Percentiles rank a stretch among this genome's conserved stretches.
Conservation (phyloP, 2,329 filamentous ascomycete genomes). For the Aspergillus sp. region DNA sequence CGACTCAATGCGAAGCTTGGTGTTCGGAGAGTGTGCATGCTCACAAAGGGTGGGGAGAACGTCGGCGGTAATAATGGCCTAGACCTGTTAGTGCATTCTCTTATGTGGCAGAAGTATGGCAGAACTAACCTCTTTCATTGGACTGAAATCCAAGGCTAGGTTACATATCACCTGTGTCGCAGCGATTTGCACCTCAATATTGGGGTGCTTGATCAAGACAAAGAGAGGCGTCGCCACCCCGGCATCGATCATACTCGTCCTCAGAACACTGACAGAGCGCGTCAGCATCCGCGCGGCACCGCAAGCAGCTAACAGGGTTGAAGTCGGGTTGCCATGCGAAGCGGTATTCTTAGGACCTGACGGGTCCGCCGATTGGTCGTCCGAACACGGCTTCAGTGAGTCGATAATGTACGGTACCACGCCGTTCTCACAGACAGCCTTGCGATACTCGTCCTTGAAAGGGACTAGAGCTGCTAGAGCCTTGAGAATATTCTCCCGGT, state of each 20-base stretch:
- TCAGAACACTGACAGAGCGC: slow-evolving; percentile 77
- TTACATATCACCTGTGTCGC: slow-evolving; percentile 85
- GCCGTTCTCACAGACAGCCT: slow-evolving; percentile 79
- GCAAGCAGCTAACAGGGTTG: slow-evolving; percentile 82
- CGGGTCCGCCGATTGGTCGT: slow-evolving; percentile 28
- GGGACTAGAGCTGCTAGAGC: slow-evolving; percentile 80
- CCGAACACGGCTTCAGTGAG: slow-evolving; percentile 65
- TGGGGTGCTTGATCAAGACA: slow-evolving; percentile 69
- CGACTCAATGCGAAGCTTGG: slow-evolving; percentile 78
- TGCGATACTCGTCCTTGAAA: slow-evolving; percentile 80
- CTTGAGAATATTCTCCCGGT: slow-evolving; percentile 74
- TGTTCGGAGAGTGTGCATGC: slow-evolving; percentile 78
- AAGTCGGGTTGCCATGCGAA: slow-evolving; percentile 73
- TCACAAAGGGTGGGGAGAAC: slow-evolving; percentile 77
- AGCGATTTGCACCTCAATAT: slow-evolving; percentile 79
- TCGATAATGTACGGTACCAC: slow-evolving; percentile 79
- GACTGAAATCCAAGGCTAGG: slow-evolving; percentile 82
- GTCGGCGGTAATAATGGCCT: slow-evolving; percentile 73
- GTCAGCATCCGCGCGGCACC: slow-evolving; percentile 78
- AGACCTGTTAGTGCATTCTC: slow-evolving; percentile 17
- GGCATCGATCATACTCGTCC: slow-evolving; percentile 85
- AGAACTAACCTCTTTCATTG: slow-evolving; percentile 76
- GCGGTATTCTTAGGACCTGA: slow-evolving; percentile 38
- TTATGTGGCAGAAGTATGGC: background rate
- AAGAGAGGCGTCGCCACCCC: slow-evolving; percentile 77